Conservation (phyloP, 768 basidiomycete genomes). For the Kwoniella heveanensis region DNA sequence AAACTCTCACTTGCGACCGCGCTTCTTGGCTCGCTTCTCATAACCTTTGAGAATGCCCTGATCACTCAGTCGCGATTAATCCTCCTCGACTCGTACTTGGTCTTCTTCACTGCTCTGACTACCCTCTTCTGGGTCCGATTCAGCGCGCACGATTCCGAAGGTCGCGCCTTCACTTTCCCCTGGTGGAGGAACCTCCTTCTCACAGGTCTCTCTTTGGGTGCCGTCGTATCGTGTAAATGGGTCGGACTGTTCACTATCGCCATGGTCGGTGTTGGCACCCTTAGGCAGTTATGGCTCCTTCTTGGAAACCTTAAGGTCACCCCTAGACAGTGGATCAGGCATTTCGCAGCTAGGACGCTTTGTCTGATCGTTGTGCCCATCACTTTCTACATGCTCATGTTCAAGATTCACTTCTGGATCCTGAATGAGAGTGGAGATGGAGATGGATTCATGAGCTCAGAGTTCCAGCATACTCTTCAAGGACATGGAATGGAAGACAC, state of each 20-base stretch:
- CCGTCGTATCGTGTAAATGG: constrained; percentile 95
- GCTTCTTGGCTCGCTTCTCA: constrained; percentile 82
- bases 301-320: constrained; percentile 82
- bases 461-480: constrained; percentile 92
- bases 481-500: constrained; percentile 92
- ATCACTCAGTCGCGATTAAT: constrained; percentile 95
- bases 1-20: constrained; percentile 91
- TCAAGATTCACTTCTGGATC: constrained; percentile 89
- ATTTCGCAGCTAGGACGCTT: constrained; percentile 84
- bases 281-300: constrained; percentile 83
- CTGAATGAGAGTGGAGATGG: constrained; percentile 90
- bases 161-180: constrained; percentile 66
- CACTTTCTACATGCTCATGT: constrained; percentile 94
- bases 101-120: constrained; percentile 95
- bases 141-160: constrained; percentile 76
- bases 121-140: constrained; percentile 85
- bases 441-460: constrained; percentile 98
- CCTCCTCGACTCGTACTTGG: constrained; percentile 94
- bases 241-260: constrained; percentile 98
- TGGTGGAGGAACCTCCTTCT: constrained; percentile 95
- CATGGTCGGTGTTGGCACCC: constrained; percentile 80
- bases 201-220: constrained; percentile 85
- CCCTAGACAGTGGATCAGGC: constrained; percentile 72
- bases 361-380: constrained; percentile 85
- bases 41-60: constrained; percentile 96